Base-by-base conservation (phyloP, 176 grass and related monocot species). In the Sorghum bicolor region DNA sequence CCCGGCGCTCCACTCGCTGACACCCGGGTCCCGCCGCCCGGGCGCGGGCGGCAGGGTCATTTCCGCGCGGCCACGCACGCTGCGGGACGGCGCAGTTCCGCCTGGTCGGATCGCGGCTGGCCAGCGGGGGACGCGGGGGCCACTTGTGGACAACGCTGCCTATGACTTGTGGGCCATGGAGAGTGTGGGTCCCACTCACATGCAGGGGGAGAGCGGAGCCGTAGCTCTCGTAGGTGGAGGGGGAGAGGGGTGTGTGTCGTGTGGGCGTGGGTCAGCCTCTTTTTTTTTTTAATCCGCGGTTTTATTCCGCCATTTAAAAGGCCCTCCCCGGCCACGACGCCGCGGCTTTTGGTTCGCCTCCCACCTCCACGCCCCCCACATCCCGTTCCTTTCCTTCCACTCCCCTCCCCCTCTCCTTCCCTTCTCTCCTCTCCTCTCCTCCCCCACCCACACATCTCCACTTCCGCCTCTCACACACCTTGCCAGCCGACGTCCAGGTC, bases 251-350 rank as follows among this genome's bases (percentile, higher is more conserved):
- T 41, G 86, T 58, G 79, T 87, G 81, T 81, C 72, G 88, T 89
- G 79, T 65, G 74, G 45, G 45, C n/a, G 74, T 40, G 84, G 72
- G 71, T n/a, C 28, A 30, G 60, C 10, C 45, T 65, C n/a, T n/a
- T n/a, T 80, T 63, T 61, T 75, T 80, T 66, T 85, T 76, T 85
- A 70, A 61, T 72, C 72, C 53, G 41, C 71, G 24, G 74, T 67
- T 85, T 88, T 85, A 85, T 82, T 88, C 86, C 73, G 39, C 10
- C 83, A 63, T 92, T 89, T 92, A 89, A 83, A 88, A 86, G 74
- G 16, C 39, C 43, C 20, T 2, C 41, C 43, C 44, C 45, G 36
- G 66, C 52, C 68, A 78, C 90, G 57, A 71, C 77, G 65, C 83
- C 90, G 53, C 68, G 34, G 41, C 57, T 36, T 72, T 37, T 37